Base-by-base conservation (phyloP, 2,329 filamentous ascomycete genomes). In the Aspergillus sclerotialis region DNA sequence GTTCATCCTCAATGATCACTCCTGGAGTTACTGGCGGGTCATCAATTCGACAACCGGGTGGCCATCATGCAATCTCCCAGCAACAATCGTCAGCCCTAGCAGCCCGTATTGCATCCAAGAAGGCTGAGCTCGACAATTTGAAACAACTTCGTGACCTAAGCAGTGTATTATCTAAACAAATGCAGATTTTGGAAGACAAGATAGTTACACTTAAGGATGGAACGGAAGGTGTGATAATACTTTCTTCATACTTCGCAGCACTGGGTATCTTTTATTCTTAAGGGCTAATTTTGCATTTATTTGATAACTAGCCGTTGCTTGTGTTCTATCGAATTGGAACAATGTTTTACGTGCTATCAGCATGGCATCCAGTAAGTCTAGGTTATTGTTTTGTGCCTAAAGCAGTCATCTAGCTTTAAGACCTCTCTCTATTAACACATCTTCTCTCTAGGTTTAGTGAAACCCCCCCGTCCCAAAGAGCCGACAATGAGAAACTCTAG, bases 271-370 rank as follows among this genome's bases (percentile, higher is more conserved):
- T n/a, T n/a, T n/a, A n/a, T n/a, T n/a, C n/a, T n/a, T n/a, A n/a
- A n/a, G n/a, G n/a, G n/a, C n/a, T n/a, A n/a, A n/a, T 19, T 12
- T 35, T 33, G 3, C 13, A 14, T 24, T 32, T 39, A 46, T 25
- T 35, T 25, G 30, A 38, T 29, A 38, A 24, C 12, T 54, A 76
- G 76, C 76, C 40, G 75, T 82, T 37, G 77, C 77, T 35, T 75
- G 73, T 29, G 78, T 82, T n/a, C 66, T 82, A 50, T 72, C 74
- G 25, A 82, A 81, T 51, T 82, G 78, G 78, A 73, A 78, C 34
- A 79, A 76, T 46, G 77, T 82, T 17, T 57, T 82, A 31, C 64
- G 75, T 33, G 76, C 77, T 28, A 79, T 82, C 39, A 70, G 71
- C 41, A 78, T 82, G 70, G 77, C 78, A 35, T 78, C 74, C 35